phyloP scores from a whole-genome alignment of 208 protist genomes.

The Crithidia sp. region DNA sequence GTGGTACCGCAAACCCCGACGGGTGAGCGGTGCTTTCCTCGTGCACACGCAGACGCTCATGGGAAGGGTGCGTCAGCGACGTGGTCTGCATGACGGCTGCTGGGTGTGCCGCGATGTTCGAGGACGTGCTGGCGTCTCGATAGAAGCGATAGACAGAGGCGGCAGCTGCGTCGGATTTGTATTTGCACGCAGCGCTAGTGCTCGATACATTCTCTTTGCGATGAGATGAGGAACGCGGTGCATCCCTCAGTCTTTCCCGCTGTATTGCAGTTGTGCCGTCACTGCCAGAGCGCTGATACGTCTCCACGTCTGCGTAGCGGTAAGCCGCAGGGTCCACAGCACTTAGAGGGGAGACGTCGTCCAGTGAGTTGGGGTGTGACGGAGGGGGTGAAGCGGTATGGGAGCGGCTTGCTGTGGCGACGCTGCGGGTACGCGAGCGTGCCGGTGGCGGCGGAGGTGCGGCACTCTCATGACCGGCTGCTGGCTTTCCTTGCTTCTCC shows the following conservation, averaged over 20 bases:
- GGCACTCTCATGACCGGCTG: not conserved
- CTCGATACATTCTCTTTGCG: not conserved
- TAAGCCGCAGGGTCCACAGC: too few relatives aligned
- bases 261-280: too few relatives aligned
- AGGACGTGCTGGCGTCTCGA: not conserved
- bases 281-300: too few relatives aligned
- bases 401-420: not conserved
- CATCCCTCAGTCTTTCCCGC: too few relatives aligned
- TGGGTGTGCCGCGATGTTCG: not conserved
- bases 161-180: not conserved
- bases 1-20: slow-evolving; percentile 25
- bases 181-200: not conserved
- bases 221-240: not conserved
- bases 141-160: not conserved
- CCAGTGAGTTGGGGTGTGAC: not conserved
- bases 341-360: not conserved
- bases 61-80: not conserved
- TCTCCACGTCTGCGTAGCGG: too few relatives aligned
- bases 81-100: not conserved
- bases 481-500: not conserved
- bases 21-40: slow-evolving; percentile 18
- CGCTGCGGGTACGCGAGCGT: slow-evolving; percentile 9
- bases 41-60: slow-evolving; percentile 18
- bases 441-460: slow-evolving; percentile 3
- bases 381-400: slow-evolving; percentile 1